phyloP scores from a whole-genome alignment of 2,329 filamentous ascomycete genomes.

The Aureobasidium namibiae region DNA sequence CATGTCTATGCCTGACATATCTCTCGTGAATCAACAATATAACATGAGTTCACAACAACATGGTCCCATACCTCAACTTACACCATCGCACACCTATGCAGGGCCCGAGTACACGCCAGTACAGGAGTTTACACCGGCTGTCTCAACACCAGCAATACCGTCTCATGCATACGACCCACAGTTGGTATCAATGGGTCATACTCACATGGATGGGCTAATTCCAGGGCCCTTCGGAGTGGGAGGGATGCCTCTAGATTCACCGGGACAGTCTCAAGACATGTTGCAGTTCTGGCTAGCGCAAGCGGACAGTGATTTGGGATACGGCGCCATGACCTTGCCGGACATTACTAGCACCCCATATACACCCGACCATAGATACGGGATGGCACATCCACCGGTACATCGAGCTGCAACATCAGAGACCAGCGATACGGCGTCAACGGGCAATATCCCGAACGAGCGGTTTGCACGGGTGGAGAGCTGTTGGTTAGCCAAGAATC shows the following conservation, averaged over 20 bases:
- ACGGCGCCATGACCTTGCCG: constrained; percentile 14
- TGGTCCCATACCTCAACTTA: neutral
- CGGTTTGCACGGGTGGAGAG: constrained; percentile 32
- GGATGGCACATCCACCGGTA: neutral
- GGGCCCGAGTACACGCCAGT: neutral
- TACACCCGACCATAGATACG: constrained; percentile 17
- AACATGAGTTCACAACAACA: constrained; percentile 5
- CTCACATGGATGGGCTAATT: neutral
- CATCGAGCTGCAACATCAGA: neutral
- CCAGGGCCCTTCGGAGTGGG: constrained; percentile 10
- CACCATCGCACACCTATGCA: neutral
- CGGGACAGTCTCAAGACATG: constrained; percentile 13
- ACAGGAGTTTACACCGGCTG: neutral
- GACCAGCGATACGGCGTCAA: constrained; percentile 28
- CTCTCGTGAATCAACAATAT: neutral
- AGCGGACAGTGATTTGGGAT: constrained; percentile 15
- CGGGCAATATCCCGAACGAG: constrained; percentile 28
- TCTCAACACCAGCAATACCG: neutral
- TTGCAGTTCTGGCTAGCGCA: constrained; percentile 17
- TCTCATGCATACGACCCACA: constrained; percentile 9
- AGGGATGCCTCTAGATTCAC: neutral
- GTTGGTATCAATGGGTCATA: constrained; percentile 2
- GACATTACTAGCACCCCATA: constrained; percentile 24
- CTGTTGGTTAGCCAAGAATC: constrained; percentile 29
- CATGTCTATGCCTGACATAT: constrained; percentile 14